Percentiles rank a stretch among this genome's conserved stretches.
Evolutionary conservation across 352 stramenopile genomes (phyloP).

Genomic region (Pythium guiyangense): DNA sequence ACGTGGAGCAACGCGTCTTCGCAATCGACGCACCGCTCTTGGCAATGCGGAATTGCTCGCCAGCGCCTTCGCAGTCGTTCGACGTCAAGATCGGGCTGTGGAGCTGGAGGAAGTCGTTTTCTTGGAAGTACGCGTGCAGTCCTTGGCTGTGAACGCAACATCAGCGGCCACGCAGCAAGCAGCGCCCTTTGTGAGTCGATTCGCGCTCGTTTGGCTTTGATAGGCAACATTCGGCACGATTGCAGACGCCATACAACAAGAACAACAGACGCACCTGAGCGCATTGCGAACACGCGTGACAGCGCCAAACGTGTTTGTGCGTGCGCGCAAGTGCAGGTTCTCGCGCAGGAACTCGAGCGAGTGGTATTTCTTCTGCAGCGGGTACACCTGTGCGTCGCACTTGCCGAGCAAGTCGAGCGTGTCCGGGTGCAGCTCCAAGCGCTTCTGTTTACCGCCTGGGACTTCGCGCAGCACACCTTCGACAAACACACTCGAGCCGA

Average conservation of each 20-base stretch:
- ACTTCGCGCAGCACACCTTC: constrained; percentile 88
- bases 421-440: constrained; percentile 90
- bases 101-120: constrained; percentile 71
- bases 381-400: constrained; percentile 92
- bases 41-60: constrained; percentile 96
- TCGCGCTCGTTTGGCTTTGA: background rate
- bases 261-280: constrained; percentile 44
- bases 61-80: constrained; percentile 97
- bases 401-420: constrained; percentile 86
- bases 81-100: constrained; percentile 96
- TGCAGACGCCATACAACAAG: too few relatives aligned
- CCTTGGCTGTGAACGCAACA: constrained; percentile 31
- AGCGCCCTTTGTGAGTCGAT: background rate
- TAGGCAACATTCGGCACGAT: too few relatives aligned
- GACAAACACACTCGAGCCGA: constrained; percentile 91
- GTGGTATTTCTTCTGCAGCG: constrained; percentile 98
- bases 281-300: constrained; percentile 93
- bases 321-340: constrained; percentile 94
- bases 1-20: too few relatives aligned
- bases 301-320: constrained; percentile 96
- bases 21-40: constrained; percentile 47
- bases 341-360: constrained; percentile 96
- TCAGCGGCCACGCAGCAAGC: constrained; percentile 1
- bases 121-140: constrained; percentile 71
- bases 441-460: constrained; percentile 82